Conservation (phyloP, 2,329 filamentous ascomycete genomes). For the Setomelanomma holmii region DNA sequence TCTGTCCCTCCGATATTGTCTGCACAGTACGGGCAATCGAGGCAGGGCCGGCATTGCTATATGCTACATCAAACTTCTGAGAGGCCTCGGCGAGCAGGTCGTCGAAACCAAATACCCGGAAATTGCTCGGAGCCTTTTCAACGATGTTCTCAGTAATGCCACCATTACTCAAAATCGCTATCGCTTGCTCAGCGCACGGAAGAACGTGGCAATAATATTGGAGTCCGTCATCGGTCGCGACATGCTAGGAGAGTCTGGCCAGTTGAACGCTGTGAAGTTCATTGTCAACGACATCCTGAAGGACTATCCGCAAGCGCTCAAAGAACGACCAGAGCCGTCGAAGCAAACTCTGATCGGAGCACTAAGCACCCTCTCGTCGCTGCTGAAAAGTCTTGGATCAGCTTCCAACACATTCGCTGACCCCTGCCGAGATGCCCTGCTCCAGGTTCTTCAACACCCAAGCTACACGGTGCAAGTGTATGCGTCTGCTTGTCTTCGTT, state of each 20-base stretch:
- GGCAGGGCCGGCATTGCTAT: slow-evolving; percentile 83
- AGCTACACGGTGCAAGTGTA: slow-evolving; percentile 96
- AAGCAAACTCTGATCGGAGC: slow-evolving; percentile 85
- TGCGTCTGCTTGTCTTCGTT: slow-evolving; percentile 83
- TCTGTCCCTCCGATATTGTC: slow-evolving; percentile 81
- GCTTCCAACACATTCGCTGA: slow-evolving; percentile 83
- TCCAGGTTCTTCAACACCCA: slow-evolving; percentile 91
- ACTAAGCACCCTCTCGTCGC: slow-evolving; percentile 77
- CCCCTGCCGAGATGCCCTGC: slow-evolving; percentile 79
- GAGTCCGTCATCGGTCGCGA: slow-evolving; percentile 82
- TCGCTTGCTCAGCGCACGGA: slow-evolving; percentile 81
- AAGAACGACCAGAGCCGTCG: slow-evolving; percentile 85
- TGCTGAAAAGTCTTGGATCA: slow-evolving; percentile 82
- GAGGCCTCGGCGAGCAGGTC: slow-evolving; percentile 78
- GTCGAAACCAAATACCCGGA: slow-evolving; percentile 82
- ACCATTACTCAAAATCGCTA: slow-evolving; percentile 86
- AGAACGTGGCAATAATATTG: slow-evolving; percentile 82
- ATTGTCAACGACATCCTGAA: slow-evolving; percentile 89
- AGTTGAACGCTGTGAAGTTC: slow-evolving; percentile 79
- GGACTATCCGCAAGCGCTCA: slow-evolving; percentile 89
- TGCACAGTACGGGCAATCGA: slow-evolving; percentile 78
- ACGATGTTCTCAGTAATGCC: slow-evolving; percentile 78
- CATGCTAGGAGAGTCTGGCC: slow-evolving; percentile 88
- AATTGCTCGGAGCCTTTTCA: slow-evolving; percentile 81
- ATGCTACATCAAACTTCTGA: slow-evolving; percentile 84